A percentile compares a stretch with the other conserved stretches of the same genome.
These are phyloP conservation scores for Thermomyces lanuginosus DNA, from an alignment of 2,329 filamentous ascomycete genomes.

Conservation along the genomic window DNA sequence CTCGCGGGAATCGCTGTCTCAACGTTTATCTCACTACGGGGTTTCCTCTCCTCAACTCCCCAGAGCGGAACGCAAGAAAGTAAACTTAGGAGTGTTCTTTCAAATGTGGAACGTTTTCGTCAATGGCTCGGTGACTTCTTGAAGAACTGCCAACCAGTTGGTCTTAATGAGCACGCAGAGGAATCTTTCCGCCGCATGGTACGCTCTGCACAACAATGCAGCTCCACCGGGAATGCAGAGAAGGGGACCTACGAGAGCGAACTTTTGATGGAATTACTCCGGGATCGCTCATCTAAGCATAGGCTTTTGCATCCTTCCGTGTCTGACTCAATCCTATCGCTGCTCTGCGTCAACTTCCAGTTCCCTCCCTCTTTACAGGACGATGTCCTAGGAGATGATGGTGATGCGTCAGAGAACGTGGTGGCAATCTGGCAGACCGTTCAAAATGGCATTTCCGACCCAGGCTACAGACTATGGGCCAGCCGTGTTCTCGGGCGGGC, in stretches of 20 bases:
- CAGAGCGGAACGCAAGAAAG: constrained; percentile 71
- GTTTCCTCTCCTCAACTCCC: constrained; percentile 58
- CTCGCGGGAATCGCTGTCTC: constrained; percentile 66
- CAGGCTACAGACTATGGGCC: constrained; percentile 67
- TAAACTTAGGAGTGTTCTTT: constrained; percentile 61
- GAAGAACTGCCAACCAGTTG: constrained; percentile 40
- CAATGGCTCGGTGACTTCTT: constrained; percentile 62
- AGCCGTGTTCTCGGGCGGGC: constrained; percentile 69
- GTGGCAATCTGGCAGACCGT: constrained; percentile 64
- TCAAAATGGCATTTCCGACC: constrained; percentile 43
- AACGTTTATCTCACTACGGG: constrained; percentile 58
- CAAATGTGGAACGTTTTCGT: constrained; percentile 59
- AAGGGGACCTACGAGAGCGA: constrained; percentile 59
- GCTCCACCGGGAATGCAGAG: constrained; percentile 51
- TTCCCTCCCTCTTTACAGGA: constrained; percentile 40
- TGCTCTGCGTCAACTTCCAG: constrained; percentile 58
- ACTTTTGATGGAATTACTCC: constrained; percentile 61
- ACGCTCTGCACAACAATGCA: constrained; percentile 50
- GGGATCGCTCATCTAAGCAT: constrained; percentile 47
- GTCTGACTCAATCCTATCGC: constrained; percentile 29
- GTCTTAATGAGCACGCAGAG: constrained; percentile 33
- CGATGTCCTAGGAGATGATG: constrained; percentile 55
- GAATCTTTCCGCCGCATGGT: constrained; percentile 51
- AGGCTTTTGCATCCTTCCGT: constrained; percentile 56
- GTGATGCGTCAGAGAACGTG: constrained; percentile 44